These are phyloP conservation scores for Tuber melanosporum DNA, from an alignment of 495 filamentous ascomycete genomes.

Conservation along the genomic window DNA sequence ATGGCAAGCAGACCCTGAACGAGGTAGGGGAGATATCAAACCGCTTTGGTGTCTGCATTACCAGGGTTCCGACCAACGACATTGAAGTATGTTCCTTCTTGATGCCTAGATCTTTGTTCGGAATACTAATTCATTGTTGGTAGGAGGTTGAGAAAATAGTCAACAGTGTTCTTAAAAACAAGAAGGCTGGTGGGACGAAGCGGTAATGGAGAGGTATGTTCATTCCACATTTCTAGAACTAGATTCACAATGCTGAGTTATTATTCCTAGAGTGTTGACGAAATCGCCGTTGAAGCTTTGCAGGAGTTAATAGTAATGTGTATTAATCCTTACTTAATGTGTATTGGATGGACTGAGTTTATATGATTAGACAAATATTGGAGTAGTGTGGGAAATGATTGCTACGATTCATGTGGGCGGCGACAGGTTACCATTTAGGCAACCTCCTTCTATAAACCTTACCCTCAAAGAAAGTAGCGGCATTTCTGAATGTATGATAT, in stretches of 20 bases:
- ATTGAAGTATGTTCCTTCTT: constrained; percentile 29
- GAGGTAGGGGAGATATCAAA: constrained; percentile 69
- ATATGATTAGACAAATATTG: not conserved
- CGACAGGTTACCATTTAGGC: not conserved
- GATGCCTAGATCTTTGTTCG: not conserved
- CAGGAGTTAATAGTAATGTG: no score
- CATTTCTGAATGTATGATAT: not conserved
- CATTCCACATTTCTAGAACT: no score
- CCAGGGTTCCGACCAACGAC: constrained; percentile 52
- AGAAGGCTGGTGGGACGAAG: constrained; percentile 26
- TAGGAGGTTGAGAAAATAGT: constrained; percentile 37
- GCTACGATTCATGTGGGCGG: not conserved
- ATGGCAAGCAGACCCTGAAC: constrained; percentile 65
- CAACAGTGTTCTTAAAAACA: constrained; percentile 31
- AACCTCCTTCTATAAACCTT: not conserved
- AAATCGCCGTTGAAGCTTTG: no score
- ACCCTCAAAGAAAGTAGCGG: not conserved
- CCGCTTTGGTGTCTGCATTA: constrained; percentile 58
- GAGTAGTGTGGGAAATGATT: not conserved
- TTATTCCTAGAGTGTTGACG: not conserved
- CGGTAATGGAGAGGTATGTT: no score
- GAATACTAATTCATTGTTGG: constrained; percentile 11
- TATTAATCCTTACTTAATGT: no score
- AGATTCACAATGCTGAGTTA: no score
- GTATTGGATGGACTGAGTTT: no score